phyloP scores from a whole-genome alignment of 345 rosid genomes.

The Nasturtium officinale region DNA sequence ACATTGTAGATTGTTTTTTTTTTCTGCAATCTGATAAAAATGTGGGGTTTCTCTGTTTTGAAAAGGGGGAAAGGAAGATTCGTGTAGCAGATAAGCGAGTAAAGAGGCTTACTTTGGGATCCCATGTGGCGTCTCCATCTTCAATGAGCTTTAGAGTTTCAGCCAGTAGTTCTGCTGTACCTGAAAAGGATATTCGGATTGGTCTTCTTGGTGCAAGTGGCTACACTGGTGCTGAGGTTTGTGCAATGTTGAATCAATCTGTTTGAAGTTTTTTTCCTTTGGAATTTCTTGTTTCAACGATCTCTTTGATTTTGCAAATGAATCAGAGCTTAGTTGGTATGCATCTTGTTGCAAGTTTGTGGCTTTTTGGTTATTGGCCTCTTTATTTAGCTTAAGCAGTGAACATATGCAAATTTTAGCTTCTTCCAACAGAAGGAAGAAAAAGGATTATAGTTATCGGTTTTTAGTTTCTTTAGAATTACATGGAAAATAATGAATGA shows the following conservation, averaged over 20 bases:
- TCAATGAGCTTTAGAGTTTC: conserved; percentile 47
- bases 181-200: conserved; percentile 61
- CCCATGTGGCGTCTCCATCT: conserved; percentile 43
- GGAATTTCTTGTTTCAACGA: neutral
- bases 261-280: neutral
- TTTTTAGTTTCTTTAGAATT: neutral
- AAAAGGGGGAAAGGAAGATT: conserved; percentile 43
- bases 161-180: conserved; percentile 35
- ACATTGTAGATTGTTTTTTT: neutral
- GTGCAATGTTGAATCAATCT: neutral
- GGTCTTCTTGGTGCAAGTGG: conserved; percentile 99
- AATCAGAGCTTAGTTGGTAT: conserved; percentile 12
- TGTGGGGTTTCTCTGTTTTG: neutral
- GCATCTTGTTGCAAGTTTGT: conserved; percentile 21
- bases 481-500: neutral
- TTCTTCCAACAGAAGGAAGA: neutral
- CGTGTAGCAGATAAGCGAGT: conserved; percentile 37
- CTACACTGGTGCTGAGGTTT: conserved; percentile 98
- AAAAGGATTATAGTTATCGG: neutral
- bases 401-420: neutral
- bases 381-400: neutral
- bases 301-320: conserved; percentile 8
- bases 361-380: neutral
- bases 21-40: neutral
- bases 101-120: conserved; percentile 43